Conservation (phyloP, 768 basidiomycete genomes). For the Chiua virens region DNA sequence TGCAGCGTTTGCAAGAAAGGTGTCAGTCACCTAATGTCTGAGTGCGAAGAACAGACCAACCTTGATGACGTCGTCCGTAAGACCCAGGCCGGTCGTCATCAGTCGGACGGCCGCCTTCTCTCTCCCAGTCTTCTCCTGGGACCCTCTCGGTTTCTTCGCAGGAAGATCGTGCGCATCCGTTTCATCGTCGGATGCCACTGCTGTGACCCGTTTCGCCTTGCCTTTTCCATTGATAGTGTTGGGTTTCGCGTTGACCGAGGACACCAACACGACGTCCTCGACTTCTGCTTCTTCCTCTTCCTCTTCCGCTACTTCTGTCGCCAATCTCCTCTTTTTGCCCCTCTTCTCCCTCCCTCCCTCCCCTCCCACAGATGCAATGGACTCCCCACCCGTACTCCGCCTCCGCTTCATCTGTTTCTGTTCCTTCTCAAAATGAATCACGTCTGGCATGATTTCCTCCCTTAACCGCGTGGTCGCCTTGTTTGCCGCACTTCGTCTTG, state of each 20-base stretch:
- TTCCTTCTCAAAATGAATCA: constrained; percentile 68
- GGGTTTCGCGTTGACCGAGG: constrained; percentile 12
- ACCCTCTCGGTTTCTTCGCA: neutral
- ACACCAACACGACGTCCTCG: constrained; percentile 11
- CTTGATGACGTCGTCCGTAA: constrained; percentile 59
- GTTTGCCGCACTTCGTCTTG: constrained; percentile 53
- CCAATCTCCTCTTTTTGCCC: constrained; percentile 18
- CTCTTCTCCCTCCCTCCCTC: constrained; percentile 22
- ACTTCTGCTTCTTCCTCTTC: constrained; percentile 27
- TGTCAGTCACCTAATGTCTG: neutral
- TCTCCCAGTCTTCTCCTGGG: constrained; percentile 11
- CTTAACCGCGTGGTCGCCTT: constrained; percentile 46
- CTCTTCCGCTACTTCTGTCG: constrained; percentile 15
- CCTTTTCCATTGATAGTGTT: constrained; percentile 10
- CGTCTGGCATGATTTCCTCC: constrained; percentile 73
- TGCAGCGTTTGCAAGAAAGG: constrained; percentile 24
- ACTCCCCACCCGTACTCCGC: constrained; percentile 35
- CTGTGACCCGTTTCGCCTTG: neutral
- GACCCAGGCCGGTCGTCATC: constrained; percentile 65
- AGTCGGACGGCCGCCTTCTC: constrained; percentile 39
- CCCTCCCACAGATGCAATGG: constrained; percentile 1
- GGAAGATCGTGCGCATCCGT: neutral
- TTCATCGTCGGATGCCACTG: constrained; percentile 4
- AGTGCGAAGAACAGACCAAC: constrained; percentile 33
- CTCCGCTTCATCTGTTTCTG: constrained; percentile 42